These are phyloP conservation scores for Microbotryum scabiosae DNA, from an alignment of 1,284 basidiomycete species.

Conservation along the genomic window DNA sequence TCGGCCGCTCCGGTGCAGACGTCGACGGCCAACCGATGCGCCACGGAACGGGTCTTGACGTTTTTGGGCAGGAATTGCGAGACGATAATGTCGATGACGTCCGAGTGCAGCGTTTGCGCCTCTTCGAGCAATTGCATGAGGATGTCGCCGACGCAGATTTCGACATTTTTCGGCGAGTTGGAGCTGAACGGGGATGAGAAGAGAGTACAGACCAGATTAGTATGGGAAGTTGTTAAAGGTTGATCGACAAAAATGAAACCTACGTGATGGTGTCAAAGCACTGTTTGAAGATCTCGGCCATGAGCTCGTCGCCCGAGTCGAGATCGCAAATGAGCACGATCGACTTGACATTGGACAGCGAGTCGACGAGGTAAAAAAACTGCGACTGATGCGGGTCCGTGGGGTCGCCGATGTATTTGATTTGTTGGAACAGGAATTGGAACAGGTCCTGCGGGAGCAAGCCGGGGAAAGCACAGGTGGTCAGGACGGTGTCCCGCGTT, in stretches of 20 bases:
- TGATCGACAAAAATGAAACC: neutral
- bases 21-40: constrained; percentile 74
- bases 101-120: constrained; percentile 59
- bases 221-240: neutral
- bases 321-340: constrained; percentile 89
- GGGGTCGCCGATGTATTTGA: constrained; percentile 55
- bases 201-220: neutral
- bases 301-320: constrained; percentile 68
- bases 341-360: constrained; percentile 85
- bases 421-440: constrained; percentile 83
- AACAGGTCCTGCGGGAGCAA: constrained; percentile 69
- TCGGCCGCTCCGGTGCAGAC: constrained; percentile 77
- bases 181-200: constrained; percentile 36
- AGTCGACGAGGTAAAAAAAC: constrained; percentile 88
- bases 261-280: constrained; percentile 68
- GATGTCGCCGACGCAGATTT: constrained; percentile 79
- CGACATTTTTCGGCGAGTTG: constrained; percentile 78
- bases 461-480: neutral
- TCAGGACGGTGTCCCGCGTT: neutral
- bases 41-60: constrained; percentile 43
- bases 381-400: constrained; percentile 66
- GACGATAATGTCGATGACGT: constrained; percentile 73
- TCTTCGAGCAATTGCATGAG: constrained; percentile 85
- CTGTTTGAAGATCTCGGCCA: constrained; percentile 70
- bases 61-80: constrained; percentile 75